Evolutionary conservation across 768 basidiomycete species (phyloP).

Genomic region (Stropharia rugosoannulata): DNA sequence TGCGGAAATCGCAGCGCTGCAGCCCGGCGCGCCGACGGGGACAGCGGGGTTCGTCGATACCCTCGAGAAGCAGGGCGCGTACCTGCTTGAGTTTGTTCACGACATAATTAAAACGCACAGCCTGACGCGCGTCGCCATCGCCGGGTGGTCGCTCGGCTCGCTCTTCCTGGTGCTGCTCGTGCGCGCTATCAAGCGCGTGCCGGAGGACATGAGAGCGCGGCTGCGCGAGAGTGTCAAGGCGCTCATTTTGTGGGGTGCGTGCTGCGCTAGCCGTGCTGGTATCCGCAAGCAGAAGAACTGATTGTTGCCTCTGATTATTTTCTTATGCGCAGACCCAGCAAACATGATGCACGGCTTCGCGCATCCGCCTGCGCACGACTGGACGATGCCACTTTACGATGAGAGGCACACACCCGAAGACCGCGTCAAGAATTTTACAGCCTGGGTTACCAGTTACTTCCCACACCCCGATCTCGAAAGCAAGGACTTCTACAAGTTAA

Average conservation of each 20-base stretch:
- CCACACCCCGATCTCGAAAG: not conserved
- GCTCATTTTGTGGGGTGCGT: not conserved
- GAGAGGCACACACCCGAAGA: not conserved
- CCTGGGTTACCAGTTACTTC: not conserved
- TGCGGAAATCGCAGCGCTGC: not conserved
- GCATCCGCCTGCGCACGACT: not conserved
- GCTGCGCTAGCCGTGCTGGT: not conserved
- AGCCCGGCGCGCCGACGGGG: not conserved
- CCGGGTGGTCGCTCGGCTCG: not conserved
- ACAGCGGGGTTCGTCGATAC: not conserved
- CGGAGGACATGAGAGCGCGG: not conserved
- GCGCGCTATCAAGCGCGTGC: not conserved
- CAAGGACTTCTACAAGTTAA: not conserved
- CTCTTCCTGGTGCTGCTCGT: not conserved
- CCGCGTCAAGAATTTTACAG: not conserved
- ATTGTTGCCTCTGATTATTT: not conserved
- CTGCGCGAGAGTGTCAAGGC: not conserved
- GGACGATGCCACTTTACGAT: not conserved
- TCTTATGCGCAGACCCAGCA: not conserved
- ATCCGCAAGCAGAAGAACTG: not conserved
- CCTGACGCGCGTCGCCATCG: not conserved
- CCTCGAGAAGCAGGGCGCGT: not conserved
- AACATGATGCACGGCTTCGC: not conserved
- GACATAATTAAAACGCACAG: not conserved
- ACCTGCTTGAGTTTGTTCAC: not conserved